Evolutionary conservation across 345 rosid species (phyloP), one percentile per base, ranked within the genome.

Genomic region (Syzygium aromaticum): DNA sequence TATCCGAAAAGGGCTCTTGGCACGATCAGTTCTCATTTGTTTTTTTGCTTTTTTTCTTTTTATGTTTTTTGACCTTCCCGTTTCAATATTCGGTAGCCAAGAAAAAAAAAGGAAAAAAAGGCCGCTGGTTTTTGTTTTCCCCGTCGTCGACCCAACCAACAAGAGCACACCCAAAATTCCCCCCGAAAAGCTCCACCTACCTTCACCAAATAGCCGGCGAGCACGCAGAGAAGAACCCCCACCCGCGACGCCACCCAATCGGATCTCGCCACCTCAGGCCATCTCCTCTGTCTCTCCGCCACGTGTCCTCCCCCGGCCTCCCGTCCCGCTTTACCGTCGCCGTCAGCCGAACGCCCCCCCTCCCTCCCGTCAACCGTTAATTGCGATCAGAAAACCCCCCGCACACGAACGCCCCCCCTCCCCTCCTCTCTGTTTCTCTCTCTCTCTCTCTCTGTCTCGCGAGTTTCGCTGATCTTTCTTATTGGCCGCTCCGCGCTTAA

Each of bases 271-370:
- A 54, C 61, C 19, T 87, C 51, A 86, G 77, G 30, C 67, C 84
- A 51, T n/a, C 80, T 77, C 84, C 77, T 67, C 90, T 92, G 91
- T 88, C 87, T 91, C 46, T 73, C 82, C 63, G 88, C 94, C 94
- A 94, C 95, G 95, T 94, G 96, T 90, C 92, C 64, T 54, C n/a
- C 87, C 82, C n/a, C n/a, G n/a, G n/a, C n/a, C n/a, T n/a, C n/a
- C 91, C 82, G 82, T 73, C 82, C 25, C 27, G 49, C 82, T 38
- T 19, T 38, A 86, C 92, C 95, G 95, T 92, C 93, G 94, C 92
- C 95, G 93, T 93, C 93, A 89, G 51, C 61, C 87, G 12, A 33
- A 53, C 87, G 21, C 61, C 7, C 17, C 86, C 85, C 87, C 46
- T 15, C 77, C 54, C 28, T 80, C 59, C 92, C 94, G 92, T 90